Conservation (phyloP, 2,329 filamentous ascomycete genomes). For the Xylaria sp. region DNA sequence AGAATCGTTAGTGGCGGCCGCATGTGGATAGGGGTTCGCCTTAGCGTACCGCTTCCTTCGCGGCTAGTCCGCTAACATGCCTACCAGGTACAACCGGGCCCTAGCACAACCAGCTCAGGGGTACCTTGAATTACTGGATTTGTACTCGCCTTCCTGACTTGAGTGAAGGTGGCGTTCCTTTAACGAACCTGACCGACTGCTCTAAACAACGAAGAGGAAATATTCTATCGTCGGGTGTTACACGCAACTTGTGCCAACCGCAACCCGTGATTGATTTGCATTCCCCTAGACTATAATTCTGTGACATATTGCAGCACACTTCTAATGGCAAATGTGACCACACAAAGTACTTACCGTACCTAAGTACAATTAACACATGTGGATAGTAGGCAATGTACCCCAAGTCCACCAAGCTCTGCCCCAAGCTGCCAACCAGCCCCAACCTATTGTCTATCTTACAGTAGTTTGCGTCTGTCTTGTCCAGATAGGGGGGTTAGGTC, state of each 20-base stretch:
- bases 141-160: neutral
- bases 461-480: neutral
- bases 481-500: neutral
- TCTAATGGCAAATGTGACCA: neutral
- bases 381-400: too few relatives aligned
- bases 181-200: too few relatives aligned
- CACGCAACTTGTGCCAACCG: neutral
- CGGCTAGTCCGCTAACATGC: neutral
- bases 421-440: neutral
- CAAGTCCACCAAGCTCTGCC: neutral
- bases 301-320: neutral
- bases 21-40: slow-evolving; percentile 20
- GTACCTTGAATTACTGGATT: neutral
- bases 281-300: neutral
- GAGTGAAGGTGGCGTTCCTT: too few relatives aligned
- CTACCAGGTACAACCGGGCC: too few relatives aligned
- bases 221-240: too few relatives aligned
- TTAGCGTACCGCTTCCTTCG: neutral
- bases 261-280: neutral
- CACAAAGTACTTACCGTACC: neutral
- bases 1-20: slow-evolving; percentile 5
- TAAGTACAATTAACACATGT: too few relatives aligned
- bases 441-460: too few relatives aligned
- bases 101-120: slow-evolving; percentile 8
- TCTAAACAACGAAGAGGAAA: too few relatives aligned